phyloP scores from a whole-genome alignment of 2,329 filamentous ascomycete genomes.

The Didymella exigua region DNA sequence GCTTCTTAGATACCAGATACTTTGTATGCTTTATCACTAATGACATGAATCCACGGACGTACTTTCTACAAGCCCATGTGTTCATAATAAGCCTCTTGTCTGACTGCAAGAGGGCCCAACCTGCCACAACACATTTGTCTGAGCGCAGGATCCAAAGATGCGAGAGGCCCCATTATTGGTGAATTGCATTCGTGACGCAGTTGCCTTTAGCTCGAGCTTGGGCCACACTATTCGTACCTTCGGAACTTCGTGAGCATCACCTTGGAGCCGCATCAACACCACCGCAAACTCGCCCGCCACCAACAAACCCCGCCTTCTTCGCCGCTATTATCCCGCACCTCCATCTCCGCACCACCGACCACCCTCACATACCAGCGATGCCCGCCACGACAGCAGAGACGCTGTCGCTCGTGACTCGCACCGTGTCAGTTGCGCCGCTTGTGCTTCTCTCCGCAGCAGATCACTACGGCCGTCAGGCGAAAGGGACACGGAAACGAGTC shows the following conservation, averaged over 20 bases:
- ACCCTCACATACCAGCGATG: constrained; percentile 60
- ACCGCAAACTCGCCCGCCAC: constrained; percentile 24
- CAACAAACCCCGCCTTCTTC: constrained; percentile 18
- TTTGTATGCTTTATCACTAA: constrained; percentile 11
- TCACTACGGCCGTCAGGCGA: constrained; percentile 94
- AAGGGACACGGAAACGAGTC: constrained; percentile 85
- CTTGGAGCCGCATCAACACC: constrained; percentile 45
- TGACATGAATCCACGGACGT: not conserved
- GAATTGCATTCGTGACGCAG: constrained; percentile 21
- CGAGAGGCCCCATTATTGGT: too few species aligned
- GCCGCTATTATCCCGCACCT: constrained; percentile 3
- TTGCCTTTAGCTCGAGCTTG: constrained; percentile 29
- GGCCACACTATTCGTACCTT: constrained; percentile 17
- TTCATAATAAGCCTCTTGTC: not conserved
- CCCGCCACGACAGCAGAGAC: constrained; percentile 96
- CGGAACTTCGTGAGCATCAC: constrained; percentile 40
- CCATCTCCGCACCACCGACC: constrained; percentile 1
- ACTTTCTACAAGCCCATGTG: not conserved
- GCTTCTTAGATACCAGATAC: constrained; percentile 31
- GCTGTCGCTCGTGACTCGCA: constrained; percentile 89
- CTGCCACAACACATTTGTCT: too few species aligned
- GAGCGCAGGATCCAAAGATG: too few species aligned
- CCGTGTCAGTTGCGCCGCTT: constrained; percentile 94
- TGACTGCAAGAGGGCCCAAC: not conserved
- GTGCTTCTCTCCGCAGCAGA: constrained; percentile 98